Conservation (phyloP, 2,329 filamentous ascomycete species). For the Ophiostoma australiae region DNA sequence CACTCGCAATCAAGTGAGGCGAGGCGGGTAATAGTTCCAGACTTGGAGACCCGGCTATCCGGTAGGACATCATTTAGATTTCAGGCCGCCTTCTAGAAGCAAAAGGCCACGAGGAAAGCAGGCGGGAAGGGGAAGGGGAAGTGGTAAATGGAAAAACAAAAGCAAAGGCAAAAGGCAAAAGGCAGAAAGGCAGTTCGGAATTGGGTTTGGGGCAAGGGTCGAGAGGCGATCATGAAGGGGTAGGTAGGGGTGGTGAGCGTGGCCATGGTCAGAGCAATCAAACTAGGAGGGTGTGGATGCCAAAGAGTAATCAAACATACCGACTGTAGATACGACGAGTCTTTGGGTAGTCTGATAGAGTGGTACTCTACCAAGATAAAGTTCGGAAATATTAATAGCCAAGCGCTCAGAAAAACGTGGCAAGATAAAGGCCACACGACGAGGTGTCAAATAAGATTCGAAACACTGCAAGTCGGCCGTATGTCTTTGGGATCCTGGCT, state of each 20-base stretch:
- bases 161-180: neutral
- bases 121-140: neutral
- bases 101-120: neutral
- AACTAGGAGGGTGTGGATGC: neutral
- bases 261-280: neutral
- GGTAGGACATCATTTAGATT: neutral
- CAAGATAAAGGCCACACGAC: neutral
- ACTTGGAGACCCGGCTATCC: neutral
- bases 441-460: neutral
- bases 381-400: neutral
- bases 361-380: neutral
- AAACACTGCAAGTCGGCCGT: neutral
- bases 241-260: neutral
- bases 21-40: neutral
- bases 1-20: neutral
- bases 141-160: neutral
- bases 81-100: neutral
- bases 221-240: neutral
- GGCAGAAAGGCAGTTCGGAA: neutral
- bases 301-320: neutral
- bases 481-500: conserved; percentile 27
- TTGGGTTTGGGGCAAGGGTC: neutral
- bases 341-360: neutral
- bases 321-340: neutral
- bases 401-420: neutral